Evolutionary conservation across 257 asterid species (phyloP).

Genomic region (Solanum pennellii): DNA sequence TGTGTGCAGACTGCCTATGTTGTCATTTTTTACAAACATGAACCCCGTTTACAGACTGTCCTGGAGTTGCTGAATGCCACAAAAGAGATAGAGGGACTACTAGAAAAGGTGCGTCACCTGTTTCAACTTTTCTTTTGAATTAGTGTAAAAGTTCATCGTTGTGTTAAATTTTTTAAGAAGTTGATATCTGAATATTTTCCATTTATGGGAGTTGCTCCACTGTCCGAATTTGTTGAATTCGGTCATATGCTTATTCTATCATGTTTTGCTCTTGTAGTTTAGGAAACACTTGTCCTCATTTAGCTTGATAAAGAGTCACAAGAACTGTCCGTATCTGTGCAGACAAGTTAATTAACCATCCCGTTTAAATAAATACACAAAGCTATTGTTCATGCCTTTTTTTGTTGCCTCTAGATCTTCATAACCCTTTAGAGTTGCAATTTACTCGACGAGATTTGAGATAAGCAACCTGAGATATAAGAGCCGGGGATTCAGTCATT

Average conservation of each 20-base stretch:
- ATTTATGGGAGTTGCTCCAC: not conserved
- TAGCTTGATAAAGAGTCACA: not conserved
- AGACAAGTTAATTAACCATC: not conserved
- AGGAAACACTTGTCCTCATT: not conserved
- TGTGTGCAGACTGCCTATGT: conserved; percentile 47
- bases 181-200: not conserved
- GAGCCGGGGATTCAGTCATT: not conserved
- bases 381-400: not conserved
- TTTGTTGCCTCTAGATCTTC: not conserved
- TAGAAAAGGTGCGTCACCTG: conserved; percentile 41
- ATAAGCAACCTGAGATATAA: too few relatives aligned
- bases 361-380: not conserved
- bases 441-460: not conserved
- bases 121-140: not conserved
- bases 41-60: conserved; percentile 86
- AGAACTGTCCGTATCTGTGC: not conserved
- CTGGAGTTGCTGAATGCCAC: conserved; percentile 70
- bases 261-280: not conserved
- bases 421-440: not conserved
- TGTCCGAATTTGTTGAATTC: not conserved
- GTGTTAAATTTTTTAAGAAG: not conserved
- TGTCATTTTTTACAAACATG: conserved; percentile 51
- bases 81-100: conserved; percentile 45
- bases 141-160: not conserved
- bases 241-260: not conserved